Percentiles rank a stretch among this genome's conserved stretches.
Evolutionary conservation across 148 eudicot genomes (phyloP).

Genomic region (Arbutus unedo): DNA sequence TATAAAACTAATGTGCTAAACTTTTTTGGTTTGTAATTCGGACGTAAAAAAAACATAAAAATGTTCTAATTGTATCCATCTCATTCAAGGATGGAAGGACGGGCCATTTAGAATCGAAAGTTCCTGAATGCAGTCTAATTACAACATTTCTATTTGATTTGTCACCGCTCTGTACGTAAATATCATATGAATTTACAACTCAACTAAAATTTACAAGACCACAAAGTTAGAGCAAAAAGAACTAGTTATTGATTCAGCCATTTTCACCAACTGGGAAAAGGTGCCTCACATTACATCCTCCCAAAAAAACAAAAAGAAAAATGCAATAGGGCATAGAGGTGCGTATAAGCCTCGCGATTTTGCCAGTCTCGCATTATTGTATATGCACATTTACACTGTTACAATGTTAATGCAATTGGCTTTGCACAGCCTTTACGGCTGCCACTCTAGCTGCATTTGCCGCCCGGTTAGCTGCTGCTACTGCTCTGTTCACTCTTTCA

Average conservation of each 20-base stretch:
- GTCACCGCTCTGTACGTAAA: neutral
- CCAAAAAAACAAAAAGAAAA: neutral
- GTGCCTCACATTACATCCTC: neutral
- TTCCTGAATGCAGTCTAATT: neutral
- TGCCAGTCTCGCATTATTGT: slow-evolving; percentile 21
- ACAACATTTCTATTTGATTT: neutral
- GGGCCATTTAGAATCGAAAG: neutral
- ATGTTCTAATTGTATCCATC: neutral
- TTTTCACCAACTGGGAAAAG: neutral
- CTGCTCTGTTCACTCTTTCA: slow-evolving; percentile 79
- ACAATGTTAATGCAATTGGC: slow-evolving; percentile 62
- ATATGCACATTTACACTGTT: slow-evolving; percentile 38
- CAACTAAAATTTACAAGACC: slow-evolving; percentile 5
- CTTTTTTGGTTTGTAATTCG: no score
- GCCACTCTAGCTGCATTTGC: slow-evolving; percentile 96
- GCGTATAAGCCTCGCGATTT: neutral
- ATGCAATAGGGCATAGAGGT: neutral
- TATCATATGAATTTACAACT: slow-evolving; percentile 10
- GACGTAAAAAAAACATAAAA: no score
- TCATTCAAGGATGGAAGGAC: neutral
- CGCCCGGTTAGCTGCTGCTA: slow-evolving; percentile 83
- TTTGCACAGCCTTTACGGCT: slow-evolving; percentile 84
- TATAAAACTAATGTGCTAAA: neutral
- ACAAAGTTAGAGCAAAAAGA: neutral
- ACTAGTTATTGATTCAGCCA: neutral